Conservation (phyloP, 306 rosid species). For the Luffa acutangula region DNA sequence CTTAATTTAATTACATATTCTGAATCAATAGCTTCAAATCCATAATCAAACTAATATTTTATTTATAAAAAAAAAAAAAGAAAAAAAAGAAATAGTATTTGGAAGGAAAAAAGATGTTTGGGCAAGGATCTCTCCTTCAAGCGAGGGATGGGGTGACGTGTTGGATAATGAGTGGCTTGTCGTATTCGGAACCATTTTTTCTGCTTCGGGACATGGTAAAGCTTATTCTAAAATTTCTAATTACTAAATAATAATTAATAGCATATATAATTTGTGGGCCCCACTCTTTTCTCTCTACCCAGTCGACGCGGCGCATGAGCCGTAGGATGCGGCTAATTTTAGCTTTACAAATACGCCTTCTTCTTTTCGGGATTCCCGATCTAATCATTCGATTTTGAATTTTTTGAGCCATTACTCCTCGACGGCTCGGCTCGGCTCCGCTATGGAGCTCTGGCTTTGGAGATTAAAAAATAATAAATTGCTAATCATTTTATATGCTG, state of each 20-base stretch:
- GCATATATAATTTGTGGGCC: neutral
- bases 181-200: neutral
- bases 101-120: neutral
- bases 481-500: neutral
- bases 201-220: neutral
- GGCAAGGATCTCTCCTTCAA: neutral
- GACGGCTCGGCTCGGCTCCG: neutral
- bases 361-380: conserved; percentile 1
- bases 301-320: conserved; percentile 7
- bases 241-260: neutral
- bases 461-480: neutral
- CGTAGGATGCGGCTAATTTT: conserved; percentile 2
- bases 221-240: neutral
- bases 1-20: too few relatives aligned
- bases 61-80: neutral
- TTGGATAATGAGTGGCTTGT: conserved; percentile 2
- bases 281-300: neutral
- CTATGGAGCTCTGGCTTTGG: neutral
- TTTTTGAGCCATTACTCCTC: neutral
- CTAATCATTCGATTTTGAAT: neutral
- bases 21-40: too few relatives aligned
- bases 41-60: neutral
- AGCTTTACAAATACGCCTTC: neutral
- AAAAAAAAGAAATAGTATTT: neutral
- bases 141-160: conserved; percentile 10